Evolutionary conservation across 2,329 filamentous ascomycete species (phyloP).

Genomic region (Grosmannia clavigera): DNA sequence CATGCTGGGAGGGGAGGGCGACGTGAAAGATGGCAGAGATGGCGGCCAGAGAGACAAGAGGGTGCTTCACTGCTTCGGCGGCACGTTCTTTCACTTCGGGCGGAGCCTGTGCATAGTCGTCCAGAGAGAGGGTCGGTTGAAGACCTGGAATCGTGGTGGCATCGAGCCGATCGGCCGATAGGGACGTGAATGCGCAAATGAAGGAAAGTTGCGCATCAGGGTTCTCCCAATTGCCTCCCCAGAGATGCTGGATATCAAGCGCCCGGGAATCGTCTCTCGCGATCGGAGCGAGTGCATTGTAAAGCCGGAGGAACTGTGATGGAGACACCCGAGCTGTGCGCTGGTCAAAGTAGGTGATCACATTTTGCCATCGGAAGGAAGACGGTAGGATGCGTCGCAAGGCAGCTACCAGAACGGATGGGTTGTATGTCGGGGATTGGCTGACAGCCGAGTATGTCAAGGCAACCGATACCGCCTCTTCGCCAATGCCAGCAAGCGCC

Average conservation of each 20-base stretch:
- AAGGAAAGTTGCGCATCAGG: slow-evolving; percentile 88
- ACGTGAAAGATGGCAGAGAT: slow-evolving; percentile 57
- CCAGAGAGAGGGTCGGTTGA: slow-evolving; percentile 59
- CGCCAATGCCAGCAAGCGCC: slow-evolving; percentile 47
- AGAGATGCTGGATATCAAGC: slow-evolving; percentile 78
- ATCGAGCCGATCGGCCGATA: slow-evolving; percentile 65
- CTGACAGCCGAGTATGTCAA: slow-evolving; percentile 55
- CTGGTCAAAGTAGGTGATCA: slow-evolving; percentile 72
- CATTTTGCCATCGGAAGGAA: slow-evolving; percentile 56
- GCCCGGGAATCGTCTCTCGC: slow-evolving; percentile 46
- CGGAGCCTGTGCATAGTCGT: slow-evolving; percentile 39
- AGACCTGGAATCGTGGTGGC: slow-evolving; percentile 74
- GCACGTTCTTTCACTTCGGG: slow-evolving; percentile 39
- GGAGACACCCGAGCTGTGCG: slow-evolving; percentile 63
- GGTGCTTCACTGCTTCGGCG: slow-evolving; percentile 60
- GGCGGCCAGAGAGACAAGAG: slow-evolving; percentile 78
- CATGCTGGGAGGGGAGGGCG: slow-evolving; percentile 47
- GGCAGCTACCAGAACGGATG: slow-evolving; percentile 46
- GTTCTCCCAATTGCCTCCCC: slow-evolving; percentile 83
- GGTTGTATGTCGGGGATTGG: slow-evolving; percentile 39
- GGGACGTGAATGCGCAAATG: slow-evolving; percentile 71
- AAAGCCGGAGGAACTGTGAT: slow-evolving; percentile 69
- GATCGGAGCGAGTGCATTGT: slow-evolving; percentile 63
- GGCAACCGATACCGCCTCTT: slow-evolving; percentile 72
- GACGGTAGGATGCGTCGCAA: slow-evolving; percentile 48